These are phyloP conservation scores for Herpetospermum pedunculosum DNA, from an alignment of 306 rosid genomes.

Conservation along the genomic window DNA sequence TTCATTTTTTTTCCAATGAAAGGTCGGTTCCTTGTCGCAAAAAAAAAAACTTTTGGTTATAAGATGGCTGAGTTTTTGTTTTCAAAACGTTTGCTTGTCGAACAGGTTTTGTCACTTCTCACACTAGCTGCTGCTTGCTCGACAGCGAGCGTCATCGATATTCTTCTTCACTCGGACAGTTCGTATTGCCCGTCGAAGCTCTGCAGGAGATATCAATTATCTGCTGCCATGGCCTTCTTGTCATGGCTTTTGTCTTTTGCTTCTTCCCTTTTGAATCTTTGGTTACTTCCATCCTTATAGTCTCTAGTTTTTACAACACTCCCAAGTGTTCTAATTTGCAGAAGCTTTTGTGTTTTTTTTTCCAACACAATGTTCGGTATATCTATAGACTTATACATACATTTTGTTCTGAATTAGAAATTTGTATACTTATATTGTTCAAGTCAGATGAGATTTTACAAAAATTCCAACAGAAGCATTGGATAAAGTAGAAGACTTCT, in stretches of 20 bases:
- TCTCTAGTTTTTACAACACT: neutral
- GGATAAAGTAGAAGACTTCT: no score
- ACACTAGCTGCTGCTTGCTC: conserved; percentile 76
- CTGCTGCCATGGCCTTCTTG: conserved; percentile 68
- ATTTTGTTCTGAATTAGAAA: neutral
- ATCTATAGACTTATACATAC: neutral
- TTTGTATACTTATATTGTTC: neutral
- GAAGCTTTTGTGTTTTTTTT: neutral
- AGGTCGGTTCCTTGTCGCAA: no score
- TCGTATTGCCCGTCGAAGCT: conserved; percentile 40
- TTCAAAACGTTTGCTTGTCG: neutral
- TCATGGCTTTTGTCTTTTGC: conserved; percentile 56
- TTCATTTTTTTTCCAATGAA: no score
- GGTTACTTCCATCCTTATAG: conserved; percentile 63
- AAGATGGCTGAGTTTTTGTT: neutral
- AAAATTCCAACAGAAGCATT: no score
- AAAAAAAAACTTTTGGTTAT: neutral
- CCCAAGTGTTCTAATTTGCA: neutral
- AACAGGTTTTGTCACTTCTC: conserved; percentile 54
- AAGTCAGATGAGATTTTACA: neutral
- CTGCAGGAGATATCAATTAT: conserved; percentile 50
- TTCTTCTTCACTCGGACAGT: conserved; percentile 33
- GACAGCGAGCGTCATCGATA: conserved; percentile 61
- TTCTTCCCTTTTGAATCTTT: conserved; percentile 63
- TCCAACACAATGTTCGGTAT: neutral